These are phyloP conservation scores for Pseudocercospora fuligena DNA, from an alignment of 2,329 filamentous ascomycete species.

Conservation along the genomic window DNA sequence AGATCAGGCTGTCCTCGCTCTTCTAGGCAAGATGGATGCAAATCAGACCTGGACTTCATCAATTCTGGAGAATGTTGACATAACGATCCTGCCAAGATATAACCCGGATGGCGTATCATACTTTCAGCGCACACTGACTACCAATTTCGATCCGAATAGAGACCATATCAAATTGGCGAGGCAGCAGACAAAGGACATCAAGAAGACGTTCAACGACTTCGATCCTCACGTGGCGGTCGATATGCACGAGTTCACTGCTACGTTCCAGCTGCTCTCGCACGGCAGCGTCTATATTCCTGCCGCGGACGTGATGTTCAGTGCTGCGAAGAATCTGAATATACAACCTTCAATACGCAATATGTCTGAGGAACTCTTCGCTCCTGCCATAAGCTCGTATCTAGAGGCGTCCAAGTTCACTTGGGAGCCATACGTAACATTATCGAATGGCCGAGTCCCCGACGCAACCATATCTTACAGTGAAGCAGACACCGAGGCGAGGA, in stretches of 20 bases:
- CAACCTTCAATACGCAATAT: conserved; percentile 41
- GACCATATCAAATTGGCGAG: conserved; percentile 45
- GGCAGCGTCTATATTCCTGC: conserved; percentile 41
- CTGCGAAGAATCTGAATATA: conserved; percentile 46
- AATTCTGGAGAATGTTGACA: conserved; percentile 42
- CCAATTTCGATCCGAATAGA: conserved; percentile 46
- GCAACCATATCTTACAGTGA: conserved; percentile 38
- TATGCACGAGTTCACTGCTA: conserved; percentile 44
- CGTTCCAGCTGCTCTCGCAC: conserved; percentile 28
- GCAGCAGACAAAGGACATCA: conserved; percentile 44
- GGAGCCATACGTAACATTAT: conserved; percentile 42
- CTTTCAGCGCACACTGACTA: conserved; percentile 43
- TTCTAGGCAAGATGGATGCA: conserved; percentile 43
- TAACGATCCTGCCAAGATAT: conserved; percentile 43
- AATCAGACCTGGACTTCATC: conserved; percentile 40
- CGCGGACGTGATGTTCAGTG: conserved; percentile 43
- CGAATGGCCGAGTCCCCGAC: conserved; percentile 31
- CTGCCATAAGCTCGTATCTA: conserved; percentile 40
- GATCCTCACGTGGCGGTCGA: conserved; percentile 44
- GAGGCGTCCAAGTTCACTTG: conserved; percentile 38
- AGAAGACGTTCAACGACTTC: conserved; percentile 39
- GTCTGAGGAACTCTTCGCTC: conserved; percentile 42
- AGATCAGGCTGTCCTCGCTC: conserved; percentile 43
- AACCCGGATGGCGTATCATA: conserved; percentile 45
- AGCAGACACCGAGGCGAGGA: conserved; percentile 44